phyloP scores from a whole-genome alignment of 2,329 filamentous ascomycete genomes.

The Drechmeria coniospora region DNA sequence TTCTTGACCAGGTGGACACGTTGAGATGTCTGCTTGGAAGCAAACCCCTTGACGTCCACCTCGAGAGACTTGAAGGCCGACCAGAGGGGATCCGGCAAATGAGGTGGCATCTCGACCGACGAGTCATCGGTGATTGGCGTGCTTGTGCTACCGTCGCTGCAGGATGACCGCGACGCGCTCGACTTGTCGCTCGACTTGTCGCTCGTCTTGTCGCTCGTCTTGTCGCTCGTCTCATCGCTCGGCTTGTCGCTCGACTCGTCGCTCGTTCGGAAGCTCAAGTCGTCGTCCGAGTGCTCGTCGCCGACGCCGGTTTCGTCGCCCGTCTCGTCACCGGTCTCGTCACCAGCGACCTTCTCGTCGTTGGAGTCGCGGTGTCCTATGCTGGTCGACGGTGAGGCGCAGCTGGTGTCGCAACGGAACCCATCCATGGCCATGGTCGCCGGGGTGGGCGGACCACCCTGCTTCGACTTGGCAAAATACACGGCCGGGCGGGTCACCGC shows the following conservation, averaged over 20 bases:
- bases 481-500: slow-evolving; percentile 27
- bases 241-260: slow-evolving; percentile 20
- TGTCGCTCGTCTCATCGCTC: too few relatives aligned
- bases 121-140: slow-evolving; percentile 27
- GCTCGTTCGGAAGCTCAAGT: too few relatives aligned
- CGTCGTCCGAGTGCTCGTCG: too few relatives aligned
- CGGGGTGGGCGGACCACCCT: slow-evolving; percentile 28
- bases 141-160: slow-evolving; percentile 21
- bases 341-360: too few relatives aligned
- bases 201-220: too few relatives aligned
- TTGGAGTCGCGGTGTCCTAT: slow-evolving; percentile 25
- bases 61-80: slow-evolving; percentile 39
- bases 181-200: slow-evolving; percentile 20
- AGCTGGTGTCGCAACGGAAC: slow-evolving; percentile 25
- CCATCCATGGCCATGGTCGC: slow-evolving; percentile 23
- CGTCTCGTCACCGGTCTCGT: too few relatives aligned
- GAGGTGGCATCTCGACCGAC: slow-evolving; percentile 26
- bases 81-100: slow-evolving; percentile 37
- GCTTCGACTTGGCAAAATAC: slow-evolving; percentile 34
- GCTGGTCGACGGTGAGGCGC: slow-evolving; percentile 31
- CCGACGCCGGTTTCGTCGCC: too few relatives aligned
- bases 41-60: slow-evolving; percentile 39
- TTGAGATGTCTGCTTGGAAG: slow-evolving; percentile 53
- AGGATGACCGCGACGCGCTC: slow-evolving; percentile 22
- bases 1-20: slow-evolving; percentile 63